Evolutionary conservation across 495 filamentous ascomycete species (phyloP).

Genomic region (Tuber melanosporum): DNA sequence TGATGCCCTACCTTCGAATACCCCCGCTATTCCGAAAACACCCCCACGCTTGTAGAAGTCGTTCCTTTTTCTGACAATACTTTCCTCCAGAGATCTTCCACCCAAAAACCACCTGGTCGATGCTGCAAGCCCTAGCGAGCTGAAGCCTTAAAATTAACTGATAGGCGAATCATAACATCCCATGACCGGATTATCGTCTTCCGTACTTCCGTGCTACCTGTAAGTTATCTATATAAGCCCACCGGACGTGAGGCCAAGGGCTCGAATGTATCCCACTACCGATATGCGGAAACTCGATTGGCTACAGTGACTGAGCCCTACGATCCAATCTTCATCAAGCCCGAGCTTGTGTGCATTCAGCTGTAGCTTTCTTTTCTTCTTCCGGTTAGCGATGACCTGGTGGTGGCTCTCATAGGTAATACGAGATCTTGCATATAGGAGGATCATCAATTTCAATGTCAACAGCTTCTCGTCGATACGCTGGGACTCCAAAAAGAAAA

Average conservation of each 20-base stretch:
- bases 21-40: neutral
- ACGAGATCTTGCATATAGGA: neutral
- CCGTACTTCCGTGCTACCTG: neutral
- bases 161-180: neutral
- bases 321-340: neutral
- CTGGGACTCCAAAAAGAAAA: neutral
- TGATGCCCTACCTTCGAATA: neutral
- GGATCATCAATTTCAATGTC: neutral
- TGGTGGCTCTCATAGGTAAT: neutral
- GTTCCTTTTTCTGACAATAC: neutral
- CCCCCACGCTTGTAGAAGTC: neutral
- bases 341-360: neutral
- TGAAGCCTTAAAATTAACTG: neutral
- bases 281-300: neutral
- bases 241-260: neutral
- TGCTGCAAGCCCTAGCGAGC: neutral
- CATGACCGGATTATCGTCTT: neutral
- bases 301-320: neutral
- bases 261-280: neutral
- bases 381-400: neutral
- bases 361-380: neutral
- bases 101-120: neutral
- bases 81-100: neutral
- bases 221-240: neutral
- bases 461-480: neutral